A percentile compares a stretch with the other conserved stretches of the same genome.
These are phyloP conservation scores for Ogataea corticis DNA, from an alignment of 805 yeast genomes.

Conservation along the genomic window DNA sequence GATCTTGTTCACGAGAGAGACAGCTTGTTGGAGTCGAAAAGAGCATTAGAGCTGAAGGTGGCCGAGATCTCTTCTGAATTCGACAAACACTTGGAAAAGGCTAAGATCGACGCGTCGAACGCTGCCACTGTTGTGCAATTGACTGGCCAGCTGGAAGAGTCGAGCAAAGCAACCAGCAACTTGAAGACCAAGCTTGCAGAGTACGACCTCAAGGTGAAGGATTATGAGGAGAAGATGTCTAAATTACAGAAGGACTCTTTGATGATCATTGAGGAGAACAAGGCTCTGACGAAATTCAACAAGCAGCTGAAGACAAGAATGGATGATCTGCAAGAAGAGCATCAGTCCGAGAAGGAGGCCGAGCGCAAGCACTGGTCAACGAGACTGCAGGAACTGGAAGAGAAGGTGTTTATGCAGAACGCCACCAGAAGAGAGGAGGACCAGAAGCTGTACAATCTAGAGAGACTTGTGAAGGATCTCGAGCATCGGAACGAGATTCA, in stretches of 20 bases:
- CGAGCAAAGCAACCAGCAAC: conserved; percentile 30
- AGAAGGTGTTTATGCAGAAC: conserved; percentile 47
- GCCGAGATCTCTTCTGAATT: conserved; percentile 42
- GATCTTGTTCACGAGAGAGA: conserved; percentile 66
- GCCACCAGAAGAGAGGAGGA: conserved; percentile 51
- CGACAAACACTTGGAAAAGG: conserved; percentile 37
- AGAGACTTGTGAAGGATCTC: conserved; percentile 55
- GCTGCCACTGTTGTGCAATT: conserved; percentile 32
- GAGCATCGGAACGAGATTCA: conserved; percentile 54
- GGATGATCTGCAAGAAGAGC: conserved; percentile 46
- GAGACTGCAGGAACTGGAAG: conserved; percentile 54
- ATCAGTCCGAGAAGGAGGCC: conserved; percentile 51
- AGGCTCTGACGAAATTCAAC: conserved; percentile 57
- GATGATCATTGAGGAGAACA: conserved; percentile 65
- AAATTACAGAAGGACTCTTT: conserved; percentile 52
- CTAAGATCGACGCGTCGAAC: conserved; percentile 33
- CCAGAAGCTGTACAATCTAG: conserved; percentile 49
- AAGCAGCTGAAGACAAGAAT: conserved; percentile 49
- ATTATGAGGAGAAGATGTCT: conserved; percentile 31
- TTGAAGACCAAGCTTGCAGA: conserved; percentile 34
- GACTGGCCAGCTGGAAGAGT: conserved; percentile 38
- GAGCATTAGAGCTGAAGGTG: conserved; percentile 45
- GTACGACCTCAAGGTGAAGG: conserved; percentile 23
- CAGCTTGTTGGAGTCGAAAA: conserved; percentile 51
- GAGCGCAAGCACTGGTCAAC: conserved; percentile 58